Conservation (phyloP, 176 grass and related monocot species). For the Raddia guianensis region DNA sequence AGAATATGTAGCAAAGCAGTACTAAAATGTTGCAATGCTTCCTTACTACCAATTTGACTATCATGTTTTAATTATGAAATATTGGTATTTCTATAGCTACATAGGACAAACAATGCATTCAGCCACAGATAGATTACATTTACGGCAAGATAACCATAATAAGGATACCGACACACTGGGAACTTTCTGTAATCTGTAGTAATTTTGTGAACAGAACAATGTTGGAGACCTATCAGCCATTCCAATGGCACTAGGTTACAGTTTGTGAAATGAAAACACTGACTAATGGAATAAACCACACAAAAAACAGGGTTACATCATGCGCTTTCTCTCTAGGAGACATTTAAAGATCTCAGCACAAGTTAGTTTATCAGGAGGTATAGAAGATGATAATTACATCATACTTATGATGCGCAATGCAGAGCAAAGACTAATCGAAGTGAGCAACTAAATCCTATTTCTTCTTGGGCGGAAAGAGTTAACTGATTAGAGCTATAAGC, state of each 20-base stretch:
- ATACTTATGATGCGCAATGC: neutral
- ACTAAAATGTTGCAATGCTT: neutral
- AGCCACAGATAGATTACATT: constrained; percentile 19
- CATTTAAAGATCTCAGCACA: no score
- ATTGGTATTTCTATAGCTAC: neutral
- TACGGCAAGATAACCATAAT: neutral
- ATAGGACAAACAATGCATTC: constrained; percentile 29
- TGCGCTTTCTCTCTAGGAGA: neutral
- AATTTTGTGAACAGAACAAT: constrained; percentile 15
- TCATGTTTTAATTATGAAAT: no score
- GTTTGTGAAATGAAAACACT: neutral
- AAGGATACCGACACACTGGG: neutral
- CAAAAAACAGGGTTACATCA: neutral
- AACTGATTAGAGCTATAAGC: neutral
- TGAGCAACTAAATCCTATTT: neutral
- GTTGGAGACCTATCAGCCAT: neutral
- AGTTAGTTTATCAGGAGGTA: no score
- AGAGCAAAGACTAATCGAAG: constrained; percentile 19
- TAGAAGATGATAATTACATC: no score
- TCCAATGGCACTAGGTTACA: constrained; percentile 3
- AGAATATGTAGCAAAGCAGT: neutral
- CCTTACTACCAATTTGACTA: no score
- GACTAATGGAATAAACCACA: constrained; percentile 13
- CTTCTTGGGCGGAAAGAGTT: neutral
- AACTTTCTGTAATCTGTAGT: neutral